These are phyloP conservation scores for Chlamydomonas eustigma DNA, from an alignment of 139 green algal genomes.

Conservation along the genomic window DNA sequence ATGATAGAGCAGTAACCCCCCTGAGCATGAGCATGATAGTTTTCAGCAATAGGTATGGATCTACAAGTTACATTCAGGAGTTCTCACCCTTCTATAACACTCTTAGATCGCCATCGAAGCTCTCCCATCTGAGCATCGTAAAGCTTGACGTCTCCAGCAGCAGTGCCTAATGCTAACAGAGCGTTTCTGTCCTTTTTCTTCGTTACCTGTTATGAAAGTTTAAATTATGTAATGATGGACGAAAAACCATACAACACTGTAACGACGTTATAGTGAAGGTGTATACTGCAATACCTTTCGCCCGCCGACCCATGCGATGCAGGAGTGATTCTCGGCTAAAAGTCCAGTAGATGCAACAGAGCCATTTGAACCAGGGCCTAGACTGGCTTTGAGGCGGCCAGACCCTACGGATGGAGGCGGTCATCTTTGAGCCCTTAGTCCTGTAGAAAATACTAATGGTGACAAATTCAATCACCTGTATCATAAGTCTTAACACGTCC, in stretches of 20 bases:
- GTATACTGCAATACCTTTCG: not conserved
- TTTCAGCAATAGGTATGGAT: no score
- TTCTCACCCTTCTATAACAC: slow-evolving; percentile 57
- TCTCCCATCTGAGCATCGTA: slow-evolving; percentile 52
- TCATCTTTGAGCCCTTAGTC: not conserved
- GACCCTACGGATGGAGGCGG: slow-evolving; percentile 21
- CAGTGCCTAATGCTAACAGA: slow-evolving; percentile 46
- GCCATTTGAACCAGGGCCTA: slow-evolving; percentile 16
- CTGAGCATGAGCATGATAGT: slow-evolving; percentile 21
- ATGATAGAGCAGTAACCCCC: slow-evolving; percentile 32
- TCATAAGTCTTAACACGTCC: slow-evolving; percentile 29
- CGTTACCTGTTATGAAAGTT: slow-evolving; percentile 1
- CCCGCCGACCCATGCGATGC: slow-evolving; percentile 24
- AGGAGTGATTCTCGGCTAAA: slow-evolving; percentile 30
- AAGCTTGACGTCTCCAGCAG: slow-evolving; percentile 46
- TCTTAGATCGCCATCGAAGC: slow-evolving; percentile 39
- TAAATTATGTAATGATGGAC: not conserved
- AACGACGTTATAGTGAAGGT: not conserved
- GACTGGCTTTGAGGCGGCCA: slow-evolving; percentile 12
- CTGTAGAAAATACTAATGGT: not conserved
- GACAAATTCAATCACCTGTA: slow-evolving; percentile 17
- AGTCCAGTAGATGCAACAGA: slow-evolving; percentile 20
- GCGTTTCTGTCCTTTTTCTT: slow-evolving; percentile 25
- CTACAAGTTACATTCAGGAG: no score
- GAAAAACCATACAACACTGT: not conserved